Conservation (phyloP, 129 eudicot species). For the Helianthus tuberosus region DNA sequence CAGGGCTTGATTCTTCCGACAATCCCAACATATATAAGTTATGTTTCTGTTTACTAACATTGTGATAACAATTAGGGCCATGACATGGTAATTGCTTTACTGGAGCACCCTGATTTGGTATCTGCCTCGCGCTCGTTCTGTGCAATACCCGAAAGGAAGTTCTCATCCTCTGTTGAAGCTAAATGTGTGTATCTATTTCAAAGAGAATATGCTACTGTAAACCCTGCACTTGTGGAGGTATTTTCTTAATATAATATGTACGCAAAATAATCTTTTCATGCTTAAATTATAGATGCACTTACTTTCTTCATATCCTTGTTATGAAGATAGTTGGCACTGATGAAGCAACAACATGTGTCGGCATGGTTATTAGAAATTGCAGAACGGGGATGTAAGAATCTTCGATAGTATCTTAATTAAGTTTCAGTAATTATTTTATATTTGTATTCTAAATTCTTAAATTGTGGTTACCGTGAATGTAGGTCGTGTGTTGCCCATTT, state of each 20-base stretch:
- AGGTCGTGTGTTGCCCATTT: constrained; percentile 84
- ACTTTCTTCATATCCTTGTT: constrained; percentile 23
- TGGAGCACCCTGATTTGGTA: constrained; percentile 74
- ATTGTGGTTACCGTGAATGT: constrained; percentile 23
- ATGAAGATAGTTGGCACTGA: constrained; percentile 83
- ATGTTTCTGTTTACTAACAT: background rate
- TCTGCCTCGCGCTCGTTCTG: constrained; percentile 66
- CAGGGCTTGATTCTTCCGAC: too few relatives aligned
- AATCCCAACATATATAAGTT: background rate
- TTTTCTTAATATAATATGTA: constrained; percentile 11
- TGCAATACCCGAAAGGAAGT: constrained; percentile 54
- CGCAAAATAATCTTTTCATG: background rate
- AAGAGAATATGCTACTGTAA: constrained; percentile 89
- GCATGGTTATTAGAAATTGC: constrained; percentile 74
- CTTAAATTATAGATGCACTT: background rate
- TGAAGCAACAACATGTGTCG: constrained; percentile 98
- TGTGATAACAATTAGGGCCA: constrained; percentile 47
- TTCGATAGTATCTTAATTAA: background rate
- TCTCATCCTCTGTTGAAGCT: constrained; percentile 41
- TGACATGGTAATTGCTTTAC: constrained; percentile 51
- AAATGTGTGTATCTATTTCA: constrained; percentile 84
- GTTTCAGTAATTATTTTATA: background rate
- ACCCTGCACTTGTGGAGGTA: constrained; percentile 75
- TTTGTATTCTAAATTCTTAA: constrained; percentile 18
- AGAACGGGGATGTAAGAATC: constrained; percentile 75